phyloP scores from a whole-genome alignment of 768 basidiomycete genomes.

The Suillus plorans region DNA sequence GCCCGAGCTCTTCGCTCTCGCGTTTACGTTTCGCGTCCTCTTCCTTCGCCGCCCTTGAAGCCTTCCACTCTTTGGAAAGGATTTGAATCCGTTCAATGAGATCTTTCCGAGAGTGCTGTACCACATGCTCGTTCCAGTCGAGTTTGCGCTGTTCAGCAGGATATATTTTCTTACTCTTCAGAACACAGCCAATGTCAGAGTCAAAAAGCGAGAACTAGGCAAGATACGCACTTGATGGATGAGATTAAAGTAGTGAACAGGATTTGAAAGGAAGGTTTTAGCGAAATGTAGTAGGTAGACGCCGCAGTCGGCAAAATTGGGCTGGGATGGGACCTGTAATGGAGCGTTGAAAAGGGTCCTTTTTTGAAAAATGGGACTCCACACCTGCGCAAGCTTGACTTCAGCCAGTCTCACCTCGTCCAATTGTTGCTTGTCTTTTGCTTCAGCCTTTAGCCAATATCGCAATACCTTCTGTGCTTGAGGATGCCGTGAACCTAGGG shows the following conservation, averaged over 20 bases:
- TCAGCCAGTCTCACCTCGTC: slow-evolving; percentile 38
- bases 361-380: slow-evolving; percentile 1
- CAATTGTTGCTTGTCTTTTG: slow-evolving; percentile 61
- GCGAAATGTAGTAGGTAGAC: slow-evolving; percentile 89
- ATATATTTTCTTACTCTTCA: slow-evolving; percentile 31
- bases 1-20: slow-evolving; percentile 23
- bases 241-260: slow-evolving; percentile 46
- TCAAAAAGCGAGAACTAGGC: not conserved
- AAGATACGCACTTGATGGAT: slow-evolving; percentile 38
- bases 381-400: slow-evolving; percentile 55
- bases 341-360: not conserved
- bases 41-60: slow-evolving; percentile 39
- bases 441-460: slow-evolving; percentile 75
- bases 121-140: slow-evolving; percentile 54
- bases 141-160: slow-evolving; percentile 38
- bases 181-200: slow-evolving; percentile 5
- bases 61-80: slow-evolving; percentile 58
- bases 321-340: slow-evolving; percentile 79
- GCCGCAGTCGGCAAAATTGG: slow-evolving; percentile 92
- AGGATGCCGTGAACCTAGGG: slow-evolving; percentile 73
- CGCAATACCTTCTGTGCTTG: slow-evolving; percentile 60
- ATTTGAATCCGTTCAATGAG: slow-evolving; percentile 40
- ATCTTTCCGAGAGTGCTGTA: slow-evolving; percentile 46
- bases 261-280: slow-evolving; percentile 68
- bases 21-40: slow-evolving; percentile 30